phyloP scores from a whole-genome alignment of 352 stramenopile species.

The Phytophthora sp. region DNA sequence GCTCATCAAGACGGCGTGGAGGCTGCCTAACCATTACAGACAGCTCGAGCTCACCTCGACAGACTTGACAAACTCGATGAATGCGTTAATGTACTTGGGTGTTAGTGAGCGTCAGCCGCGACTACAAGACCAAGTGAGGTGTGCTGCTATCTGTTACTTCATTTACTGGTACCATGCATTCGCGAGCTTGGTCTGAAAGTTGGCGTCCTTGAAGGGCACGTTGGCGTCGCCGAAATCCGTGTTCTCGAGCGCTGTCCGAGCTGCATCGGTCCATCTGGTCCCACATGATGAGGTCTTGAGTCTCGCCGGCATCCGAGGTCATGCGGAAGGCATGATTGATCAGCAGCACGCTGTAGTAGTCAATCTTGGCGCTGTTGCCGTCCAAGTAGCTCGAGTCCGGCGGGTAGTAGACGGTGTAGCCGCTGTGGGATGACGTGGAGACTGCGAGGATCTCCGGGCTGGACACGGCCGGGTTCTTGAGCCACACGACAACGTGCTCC shows the following conservation, averaged over 20 bases:
- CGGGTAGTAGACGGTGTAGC: neutral
- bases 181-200: constrained; percentile 15
- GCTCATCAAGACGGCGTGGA: neutral
- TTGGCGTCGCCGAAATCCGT: constrained; percentile 19
- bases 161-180: neutral
- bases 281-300: constrained; percentile 4
- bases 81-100: too few relatives aligned
- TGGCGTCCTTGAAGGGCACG: constrained; percentile 27
- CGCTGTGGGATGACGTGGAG: neutral
- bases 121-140: too few relatives aligned
- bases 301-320: neutral
- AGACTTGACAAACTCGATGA: too few relatives aligned
- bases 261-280: constrained; percentile 7
- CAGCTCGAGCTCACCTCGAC: too few relatives aligned
- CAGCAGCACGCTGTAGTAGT: neutral
- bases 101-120: too few relatives aligned
- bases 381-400: neutral
- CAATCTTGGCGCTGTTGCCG: neutral
- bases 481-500: neutral
- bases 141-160: neutral
- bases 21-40: too few relatives aligned
- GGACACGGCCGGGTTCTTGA: neutral
- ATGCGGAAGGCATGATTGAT: neutral
- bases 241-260: constrained; percentile 8
- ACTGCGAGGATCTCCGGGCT: neutral